A percentile compares a stretch with the other conserved stretches of the same genome.
These are phyloP conservation scores for Knufia fluminis DNA, from an alignment of 2,329 filamentous ascomycete species.

Conservation along the genomic window DNA sequence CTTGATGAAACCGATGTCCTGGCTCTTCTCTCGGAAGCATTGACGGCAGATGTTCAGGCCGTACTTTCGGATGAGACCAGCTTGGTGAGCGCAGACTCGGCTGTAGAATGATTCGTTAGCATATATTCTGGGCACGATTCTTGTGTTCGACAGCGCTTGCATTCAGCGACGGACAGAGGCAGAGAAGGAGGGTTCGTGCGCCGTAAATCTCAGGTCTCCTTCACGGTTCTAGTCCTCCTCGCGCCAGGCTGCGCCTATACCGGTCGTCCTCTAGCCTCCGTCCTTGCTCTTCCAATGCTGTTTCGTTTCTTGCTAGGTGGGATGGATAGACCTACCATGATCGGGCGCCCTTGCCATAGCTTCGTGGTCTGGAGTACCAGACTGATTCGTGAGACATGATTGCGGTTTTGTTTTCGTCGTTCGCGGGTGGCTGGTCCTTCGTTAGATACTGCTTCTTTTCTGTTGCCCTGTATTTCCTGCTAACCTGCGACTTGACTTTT, in stretches of 20 bases:
- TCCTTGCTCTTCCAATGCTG: background rate
- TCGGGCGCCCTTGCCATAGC: constrained; percentile 27
- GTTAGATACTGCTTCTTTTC: background rate
- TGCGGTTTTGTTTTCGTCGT: constrained; percentile 27
- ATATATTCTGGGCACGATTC: background rate
- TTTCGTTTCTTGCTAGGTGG: background rate
- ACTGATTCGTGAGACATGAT: constrained; percentile 89
- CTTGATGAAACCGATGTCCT: constrained; percentile 60
- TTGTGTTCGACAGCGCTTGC: too few relatives aligned
- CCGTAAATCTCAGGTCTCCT: too few relatives aligned
- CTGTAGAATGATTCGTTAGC: constrained; percentile 34
- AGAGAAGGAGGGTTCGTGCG: too few relatives aligned
- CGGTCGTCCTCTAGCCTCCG: constrained; percentile 1
- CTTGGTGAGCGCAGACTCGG: constrained; percentile 85
- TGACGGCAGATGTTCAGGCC: constrained; percentile 70
- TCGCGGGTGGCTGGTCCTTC: background rate
- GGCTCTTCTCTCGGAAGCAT: constrained; percentile 61
- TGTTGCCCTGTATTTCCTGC: background rate
- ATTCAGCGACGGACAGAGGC: too few relatives aligned
- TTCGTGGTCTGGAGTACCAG: constrained; percentile 97
- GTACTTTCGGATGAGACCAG: constrained; percentile 99
- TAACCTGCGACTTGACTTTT: constrained; percentile 4
- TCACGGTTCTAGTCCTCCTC: too few relatives aligned
- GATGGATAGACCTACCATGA: constrained; percentile 21
- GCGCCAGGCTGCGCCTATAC: background rate